Conservation (phyloP, 257 asterid genomes). For the Agastache rugosa region DNA sequence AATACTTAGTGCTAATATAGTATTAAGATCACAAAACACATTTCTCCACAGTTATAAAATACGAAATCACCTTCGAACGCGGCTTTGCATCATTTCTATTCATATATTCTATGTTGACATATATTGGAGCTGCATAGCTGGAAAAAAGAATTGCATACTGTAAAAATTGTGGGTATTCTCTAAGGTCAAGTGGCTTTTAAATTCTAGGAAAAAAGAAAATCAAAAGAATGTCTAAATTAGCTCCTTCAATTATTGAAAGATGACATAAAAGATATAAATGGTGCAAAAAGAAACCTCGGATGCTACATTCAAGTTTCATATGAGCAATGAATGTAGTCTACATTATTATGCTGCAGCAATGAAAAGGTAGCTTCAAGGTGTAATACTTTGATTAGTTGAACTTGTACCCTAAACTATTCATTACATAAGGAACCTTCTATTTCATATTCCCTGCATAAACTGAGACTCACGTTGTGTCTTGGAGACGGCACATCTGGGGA, state of each 20-base stretch:
- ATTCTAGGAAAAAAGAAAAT: constrained; percentile 10
- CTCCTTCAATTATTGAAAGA: constrained; percentile 1
- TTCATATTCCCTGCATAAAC: constrained; percentile 4
- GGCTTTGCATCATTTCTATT: constrained; percentile 44
- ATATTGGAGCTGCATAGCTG: constrained; percentile 92
- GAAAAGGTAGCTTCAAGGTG: background rate
- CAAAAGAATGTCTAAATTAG: background rate
- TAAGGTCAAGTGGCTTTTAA: constrained; percentile 21
- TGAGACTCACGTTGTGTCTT: constrained; percentile 74
- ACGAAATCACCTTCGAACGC: constrained; percentile 43
- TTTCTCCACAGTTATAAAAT: background rate
- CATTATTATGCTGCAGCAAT: constrained; percentile 14
- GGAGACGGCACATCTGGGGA: constrained; percentile 79
- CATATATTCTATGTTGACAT: constrained; percentile 56
- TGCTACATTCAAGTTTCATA: constrained; percentile 28
- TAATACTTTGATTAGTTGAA: background rate
- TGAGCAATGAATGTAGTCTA: constrained; percentile 1
- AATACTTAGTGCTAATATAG: constrained; percentile 7
- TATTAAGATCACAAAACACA: constrained; percentile 28
- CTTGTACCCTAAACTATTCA: background rate
- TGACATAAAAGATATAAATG: background rate
- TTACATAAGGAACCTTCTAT: constrained; percentile 2
- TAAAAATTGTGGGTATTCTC: constrained; percentile 20
- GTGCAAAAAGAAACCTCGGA: background rate
- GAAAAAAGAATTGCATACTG: constrained; percentile 33